A percentile compares a stretch with the other conserved stretches of the same genome.
Conservation (phyloP, 306 rosid genomes). For the Dryas alaskensis region DNA sequence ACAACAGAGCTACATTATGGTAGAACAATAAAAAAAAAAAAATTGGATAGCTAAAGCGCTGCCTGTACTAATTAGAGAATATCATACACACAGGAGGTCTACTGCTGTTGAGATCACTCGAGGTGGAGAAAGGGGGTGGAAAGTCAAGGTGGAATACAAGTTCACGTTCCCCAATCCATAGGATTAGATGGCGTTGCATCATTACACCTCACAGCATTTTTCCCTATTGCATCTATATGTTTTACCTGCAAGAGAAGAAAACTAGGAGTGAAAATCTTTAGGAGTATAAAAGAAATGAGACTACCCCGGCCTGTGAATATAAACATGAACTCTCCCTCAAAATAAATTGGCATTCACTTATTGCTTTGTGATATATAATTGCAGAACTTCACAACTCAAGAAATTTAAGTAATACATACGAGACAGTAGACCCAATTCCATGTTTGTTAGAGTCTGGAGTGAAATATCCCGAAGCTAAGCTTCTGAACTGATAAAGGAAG, state of each 20-base stretch:
- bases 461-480: background rate
- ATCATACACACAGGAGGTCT: constrained; percentile 38
- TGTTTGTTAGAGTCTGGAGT: background rate
- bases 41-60: constrained; percentile 29
- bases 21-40: constrained; percentile 33
- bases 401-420: background rate
- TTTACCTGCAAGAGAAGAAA: constrained; percentile 44
- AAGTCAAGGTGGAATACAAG: constrained; percentile 27
- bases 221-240: constrained; percentile 24
- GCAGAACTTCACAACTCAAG: background rate
- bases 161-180: constrained; percentile 39
- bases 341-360: constrained; percentile 10
- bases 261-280: background rate
- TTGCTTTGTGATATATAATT: background rate
- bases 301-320: background rate
- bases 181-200: constrained; percentile 24
- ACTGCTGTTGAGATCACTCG: constrained; percentile 35
- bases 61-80: constrained; percentile 40
- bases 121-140: constrained; percentile 24
- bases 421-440: constrained; percentile 7
- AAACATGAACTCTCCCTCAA: background rate
- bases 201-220: constrained; percentile 34
- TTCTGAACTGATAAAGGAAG: constrained; percentile 14
- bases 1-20: constrained; percentile 49
- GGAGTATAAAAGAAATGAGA: background rate